phyloP scores from a whole-genome alignment of 441 rosid genomes.

The Gossypium schwendimanii region DNA sequence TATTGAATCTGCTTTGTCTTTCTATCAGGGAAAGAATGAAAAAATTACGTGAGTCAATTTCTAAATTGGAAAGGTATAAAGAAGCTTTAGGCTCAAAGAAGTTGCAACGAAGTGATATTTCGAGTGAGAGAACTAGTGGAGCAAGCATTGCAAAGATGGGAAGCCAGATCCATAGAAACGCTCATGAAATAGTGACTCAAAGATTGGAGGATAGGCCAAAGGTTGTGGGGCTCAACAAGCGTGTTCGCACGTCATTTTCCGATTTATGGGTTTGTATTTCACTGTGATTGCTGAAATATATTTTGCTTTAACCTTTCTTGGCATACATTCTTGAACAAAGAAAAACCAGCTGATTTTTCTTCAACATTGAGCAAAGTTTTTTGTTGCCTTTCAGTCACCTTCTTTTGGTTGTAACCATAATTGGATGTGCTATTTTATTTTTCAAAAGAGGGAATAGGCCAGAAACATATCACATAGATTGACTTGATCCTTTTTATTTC shows the following conservation, averaged over 20 bases:
- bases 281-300: constrained; percentile 4
- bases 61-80: constrained; percentile 44
- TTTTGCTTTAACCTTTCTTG: background rate
- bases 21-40: constrained; percentile 51
- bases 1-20: constrained; percentile 16
- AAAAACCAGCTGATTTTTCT: background rate
- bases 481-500: background rate
- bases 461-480: background rate
- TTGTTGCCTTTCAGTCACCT: background rate
- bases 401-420: background rate
- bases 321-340: background rate
- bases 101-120: constrained; percentile 41
- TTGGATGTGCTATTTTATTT: background rate
- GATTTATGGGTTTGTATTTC: constrained; percentile 55
- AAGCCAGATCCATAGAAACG: constrained; percentile 44
- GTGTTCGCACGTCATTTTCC: constrained; percentile 42
- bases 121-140: constrained; percentile 41
- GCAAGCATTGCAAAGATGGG: constrained; percentile 43
- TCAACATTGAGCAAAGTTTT: background rate
- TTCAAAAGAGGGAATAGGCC: background rate
- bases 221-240: constrained; percentile 50
- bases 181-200: constrained; percentile 36
- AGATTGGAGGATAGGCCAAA: constrained; percentile 53
- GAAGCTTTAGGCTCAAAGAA: constrained; percentile 52
- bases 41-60: constrained; percentile 44